Evolutionary conservation across 2,329 filamentous ascomycete species (phyloP).

Genomic region (Rutstroemia sp.): DNA sequence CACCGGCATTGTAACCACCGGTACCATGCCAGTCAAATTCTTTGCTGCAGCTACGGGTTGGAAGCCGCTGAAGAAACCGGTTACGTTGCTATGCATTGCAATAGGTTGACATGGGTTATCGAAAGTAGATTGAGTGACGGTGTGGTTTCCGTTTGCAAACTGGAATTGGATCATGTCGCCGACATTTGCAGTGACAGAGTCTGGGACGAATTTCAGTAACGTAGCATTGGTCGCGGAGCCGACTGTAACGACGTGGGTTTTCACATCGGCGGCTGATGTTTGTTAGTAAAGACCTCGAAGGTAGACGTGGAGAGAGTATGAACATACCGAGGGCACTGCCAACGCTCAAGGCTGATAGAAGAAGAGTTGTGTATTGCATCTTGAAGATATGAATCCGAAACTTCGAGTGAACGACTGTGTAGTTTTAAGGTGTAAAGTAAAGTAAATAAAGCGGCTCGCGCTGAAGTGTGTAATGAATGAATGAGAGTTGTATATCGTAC

Average conservation of each 20-base stretch:
- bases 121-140: slow-evolving; percentile 70
- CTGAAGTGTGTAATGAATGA: slow-evolving; percentile 8
- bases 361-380: slow-evolving; percentile 28
- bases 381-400: slow-evolving; percentile 19
- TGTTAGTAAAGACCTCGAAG: neutral
- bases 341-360: slow-evolving; percentile 25
- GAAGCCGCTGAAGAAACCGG: slow-evolving; percentile 62
- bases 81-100: slow-evolving; percentile 35
- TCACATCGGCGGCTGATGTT: slow-evolving; percentile 9
- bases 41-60: slow-evolving; percentile 51
- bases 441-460: slow-evolving; percentile 23
- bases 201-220: slow-evolving; percentile 52
- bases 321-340: slow-evolving; percentile 25
- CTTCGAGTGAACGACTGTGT: slow-evolving; percentile 20
- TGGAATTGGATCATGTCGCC: slow-evolving; percentile 63
- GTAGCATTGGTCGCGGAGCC: slow-evolving; percentile 35
- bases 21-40: slow-evolving; percentile 40
- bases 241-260: slow-evolving; percentile 56
- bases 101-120: slow-evolving; percentile 62
- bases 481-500: slow-evolving; percentile 21
- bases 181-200: slow-evolving; percentile 53
- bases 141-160: slow-evolving; percentile 65
- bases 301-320: neutral
- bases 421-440: slow-evolving; percentile 1
- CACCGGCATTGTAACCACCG: slow-evolving; percentile 65